phyloP scores from a whole-genome alignment of 345 rosid species.

The Dovyalis caffra region DNA sequence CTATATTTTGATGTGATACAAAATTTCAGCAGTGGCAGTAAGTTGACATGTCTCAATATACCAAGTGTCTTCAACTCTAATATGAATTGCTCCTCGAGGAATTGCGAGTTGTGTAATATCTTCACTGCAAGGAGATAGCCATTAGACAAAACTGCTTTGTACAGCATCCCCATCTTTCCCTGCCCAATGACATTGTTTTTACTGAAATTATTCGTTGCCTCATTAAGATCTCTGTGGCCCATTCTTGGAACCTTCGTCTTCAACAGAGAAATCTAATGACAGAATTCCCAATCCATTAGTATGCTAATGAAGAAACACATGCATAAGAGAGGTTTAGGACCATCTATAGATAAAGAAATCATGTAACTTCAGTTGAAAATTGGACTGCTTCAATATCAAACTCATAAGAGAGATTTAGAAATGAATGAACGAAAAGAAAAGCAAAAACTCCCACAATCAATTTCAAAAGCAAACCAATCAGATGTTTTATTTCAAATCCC shows the following conservation, averaged over 20 bases:
- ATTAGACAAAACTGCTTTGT: constrained; percentile 15
- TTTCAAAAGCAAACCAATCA: too few relatives aligned
- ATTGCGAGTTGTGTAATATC: constrained; percentile 14
- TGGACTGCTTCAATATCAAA: too few relatives aligned
- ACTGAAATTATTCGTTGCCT: constrained; percentile 23
- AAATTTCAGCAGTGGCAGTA: constrained; percentile 30
- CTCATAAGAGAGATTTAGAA: too few relatives aligned
- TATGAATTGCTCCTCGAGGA: constrained; percentile 24
- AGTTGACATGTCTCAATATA: constrained; percentile 20
- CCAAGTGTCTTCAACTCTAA: constrained; percentile 22
- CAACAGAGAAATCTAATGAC: constrained; percentile 16
- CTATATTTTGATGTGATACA: constrained; percentile 19
- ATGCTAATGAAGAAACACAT: too few relatives aligned
- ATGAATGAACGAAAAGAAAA: too few relatives aligned
- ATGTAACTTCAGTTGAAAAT: too few relatives aligned
- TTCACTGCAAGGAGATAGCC: constrained; percentile 22
- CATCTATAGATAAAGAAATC: too few relatives aligned
- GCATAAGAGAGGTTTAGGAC: too few relatives aligned
- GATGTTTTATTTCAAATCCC: too few relatives aligned
- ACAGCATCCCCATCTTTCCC: constrained; percentile 24
- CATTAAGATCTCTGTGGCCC: constrained; percentile 19
- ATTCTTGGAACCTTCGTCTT: constrained; percentile 21
- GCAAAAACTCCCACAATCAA: too few relatives aligned
- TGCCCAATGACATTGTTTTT: constrained; percentile 17
- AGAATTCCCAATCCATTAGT: background rate